Evolutionary conservation across 2,329 filamentous ascomycete genomes (phyloP).

Genomic region (Colletotrichum salicis): DNA sequence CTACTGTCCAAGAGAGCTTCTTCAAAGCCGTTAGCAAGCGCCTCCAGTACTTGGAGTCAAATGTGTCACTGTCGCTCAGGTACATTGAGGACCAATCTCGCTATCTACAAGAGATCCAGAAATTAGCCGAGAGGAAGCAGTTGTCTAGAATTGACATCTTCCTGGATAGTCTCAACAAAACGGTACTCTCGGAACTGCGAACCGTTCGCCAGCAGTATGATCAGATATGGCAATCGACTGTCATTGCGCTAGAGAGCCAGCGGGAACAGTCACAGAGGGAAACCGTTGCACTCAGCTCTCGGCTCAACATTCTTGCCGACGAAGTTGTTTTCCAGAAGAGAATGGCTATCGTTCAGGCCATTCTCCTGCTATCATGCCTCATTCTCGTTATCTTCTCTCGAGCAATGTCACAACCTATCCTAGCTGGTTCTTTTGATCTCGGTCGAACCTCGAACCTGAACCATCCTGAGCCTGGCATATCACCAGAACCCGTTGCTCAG

Average conservation of each 20-base stretch:
- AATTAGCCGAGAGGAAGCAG: conserved; percentile 87
- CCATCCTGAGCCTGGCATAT: conserved; percentile 1
- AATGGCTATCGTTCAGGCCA: conserved; percentile 91
- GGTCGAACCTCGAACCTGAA: conserved; percentile 8
- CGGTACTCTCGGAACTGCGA: conserved; percentile 83
- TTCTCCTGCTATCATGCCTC: conserved; percentile 87
- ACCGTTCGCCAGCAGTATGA: conserved; percentile 88
- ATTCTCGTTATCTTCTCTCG: conserved; percentile 83
- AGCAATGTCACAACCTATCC: conserved; percentile 31
- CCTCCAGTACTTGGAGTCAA: conserved; percentile 88
- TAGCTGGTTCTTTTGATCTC: conserved; percentile 20
- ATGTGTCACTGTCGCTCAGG: conserved; percentile 90
- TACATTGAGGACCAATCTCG: conserved; percentile 97
- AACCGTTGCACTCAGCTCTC: conserved; percentile 80
- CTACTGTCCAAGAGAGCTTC: conserved; percentile 95
- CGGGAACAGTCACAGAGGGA: conserved; percentile 86
- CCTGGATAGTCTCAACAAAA: conserved; percentile 85
- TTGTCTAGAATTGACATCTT: conserved; percentile 85
- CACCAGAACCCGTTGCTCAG: background rate
- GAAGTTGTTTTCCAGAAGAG: conserved; percentile 89
- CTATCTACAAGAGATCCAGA: conserved; percentile 87
- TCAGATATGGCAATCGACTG: conserved; percentile 95
- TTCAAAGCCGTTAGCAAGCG: conserved; percentile 97
- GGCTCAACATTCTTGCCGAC: conserved; percentile 90
- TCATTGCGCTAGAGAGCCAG: conserved; percentile 90